Percentiles rank a stretch among this genome's conserved stretches.
Conservation (phyloP, 768 basidiomycete genomes). For the Collybia nuda region DNA sequence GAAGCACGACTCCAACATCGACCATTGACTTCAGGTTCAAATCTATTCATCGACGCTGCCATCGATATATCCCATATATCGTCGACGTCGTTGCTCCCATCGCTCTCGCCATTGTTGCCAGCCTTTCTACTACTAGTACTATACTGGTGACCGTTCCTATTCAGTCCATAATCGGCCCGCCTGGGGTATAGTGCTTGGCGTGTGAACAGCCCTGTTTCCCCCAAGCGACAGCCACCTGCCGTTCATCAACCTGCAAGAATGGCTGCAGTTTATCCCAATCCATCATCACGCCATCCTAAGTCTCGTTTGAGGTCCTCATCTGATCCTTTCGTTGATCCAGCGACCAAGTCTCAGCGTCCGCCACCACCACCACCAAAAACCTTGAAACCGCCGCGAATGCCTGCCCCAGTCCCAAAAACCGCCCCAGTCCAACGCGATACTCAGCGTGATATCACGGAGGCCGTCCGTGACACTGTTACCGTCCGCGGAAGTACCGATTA, state of each 20-base stretch:
- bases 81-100: not conserved
- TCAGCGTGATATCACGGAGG: conserved; percentile 53
- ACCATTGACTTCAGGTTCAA: not conserved
- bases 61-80: not conserved
- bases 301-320: conserved; percentile 45
- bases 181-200: conserved; percentile 21
- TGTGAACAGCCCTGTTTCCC: conserved; percentile 21
- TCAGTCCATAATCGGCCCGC: not conserved
- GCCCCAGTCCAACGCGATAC: conserved; percentile 24
- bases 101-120: not conserved
- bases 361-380: conserved; percentile 38
- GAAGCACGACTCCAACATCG: too few relatives aligned
- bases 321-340: conserved; percentile 53
- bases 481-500: conserved; percentile 39
- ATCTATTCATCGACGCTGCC: not conserved
- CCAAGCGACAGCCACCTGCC: conserved; percentile 5
- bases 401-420: conserved; percentile 25
- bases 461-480: conserved; percentile 69
- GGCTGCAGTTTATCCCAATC: conserved; percentile 27
- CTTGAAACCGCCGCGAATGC: conserved; percentile 29
- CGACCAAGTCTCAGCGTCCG: conserved; percentile 20
- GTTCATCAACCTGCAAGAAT: conserved; percentile 15
- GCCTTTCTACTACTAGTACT: too few relatives aligned
- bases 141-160: not conserved
- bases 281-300: conserved; percentile 20